Percentiles rank a stretch among this genome's conserved stretches.
Conservation (phyloP, 495 filamentous ascomycete genomes). For the Friedmanniomyces endolithicus region DNA sequence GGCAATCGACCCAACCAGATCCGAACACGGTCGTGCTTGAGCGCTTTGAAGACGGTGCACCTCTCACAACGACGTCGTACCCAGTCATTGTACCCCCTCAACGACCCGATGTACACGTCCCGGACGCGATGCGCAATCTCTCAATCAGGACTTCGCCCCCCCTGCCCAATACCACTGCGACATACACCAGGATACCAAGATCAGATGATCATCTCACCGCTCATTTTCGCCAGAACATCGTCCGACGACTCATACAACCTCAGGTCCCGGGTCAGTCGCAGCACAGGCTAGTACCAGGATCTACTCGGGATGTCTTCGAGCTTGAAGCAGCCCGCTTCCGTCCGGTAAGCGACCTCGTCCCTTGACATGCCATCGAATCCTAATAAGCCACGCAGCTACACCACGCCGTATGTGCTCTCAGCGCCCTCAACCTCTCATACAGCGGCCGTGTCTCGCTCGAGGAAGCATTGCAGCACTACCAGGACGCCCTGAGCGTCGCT, state of each 20-base stretch:
- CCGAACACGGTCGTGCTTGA: conserved; percentile 17
- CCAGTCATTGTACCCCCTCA: neutral
- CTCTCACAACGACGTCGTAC: neutral
- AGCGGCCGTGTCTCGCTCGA: conserved; percentile 20
- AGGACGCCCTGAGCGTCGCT: conserved; percentile 33
- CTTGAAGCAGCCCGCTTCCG: conserved; percentile 11
- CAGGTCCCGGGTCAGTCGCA: neutral
- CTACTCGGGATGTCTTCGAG: conserved; percentile 9
- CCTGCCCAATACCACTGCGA: neutral
- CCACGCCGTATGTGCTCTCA: conserved; percentile 50
- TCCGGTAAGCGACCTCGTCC: conserved; percentile 2
- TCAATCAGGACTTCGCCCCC: conserved; percentile 1
- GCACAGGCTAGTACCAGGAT: neutral
- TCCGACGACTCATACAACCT: conserved; percentile 6
- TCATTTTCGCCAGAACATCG: conserved; percentile 11
- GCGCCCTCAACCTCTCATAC: conserved; percentile 43
- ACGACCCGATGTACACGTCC: conserved; percentile 7
- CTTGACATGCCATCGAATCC: neutral
- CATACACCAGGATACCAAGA: neutral
- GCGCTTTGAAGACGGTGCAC: conserved; percentile 13
- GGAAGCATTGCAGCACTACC: conserved; percentile 45
- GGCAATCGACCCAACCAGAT: neutral
- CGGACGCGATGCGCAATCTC: conserved; percentile 7
- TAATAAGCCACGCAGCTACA: conserved; percentile 27
- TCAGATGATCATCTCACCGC: conserved; percentile 2